Percentiles rank a stretch among this genome's conserved stretches.
These are phyloP conservation scores for Thuja plicata DNA, from an alignment of 83 land plant species.

Conservation along the genomic window DNA sequence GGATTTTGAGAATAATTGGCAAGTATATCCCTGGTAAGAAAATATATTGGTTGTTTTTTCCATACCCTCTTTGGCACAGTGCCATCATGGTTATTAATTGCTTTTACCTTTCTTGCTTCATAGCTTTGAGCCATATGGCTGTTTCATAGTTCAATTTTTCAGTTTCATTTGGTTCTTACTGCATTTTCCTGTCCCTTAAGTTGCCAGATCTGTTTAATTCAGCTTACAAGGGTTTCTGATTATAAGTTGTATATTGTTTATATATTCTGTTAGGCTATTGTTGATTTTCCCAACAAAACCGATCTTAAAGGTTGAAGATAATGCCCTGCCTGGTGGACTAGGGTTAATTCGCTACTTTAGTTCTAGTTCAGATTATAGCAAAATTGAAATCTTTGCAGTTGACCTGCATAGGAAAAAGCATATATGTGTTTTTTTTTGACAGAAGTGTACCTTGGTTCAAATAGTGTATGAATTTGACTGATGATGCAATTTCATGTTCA, in stretches of 20 bases:
- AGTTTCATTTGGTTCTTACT: neutral
- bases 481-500: neutral
- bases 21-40: slow-evolving; percentile 78
- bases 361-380: neutral
- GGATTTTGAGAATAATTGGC: slow-evolving; percentile 62
- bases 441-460: neutral
- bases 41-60: neutral
- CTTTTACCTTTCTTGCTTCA: neutral
- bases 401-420: neutral
- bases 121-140: neutral
- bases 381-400: neutral
- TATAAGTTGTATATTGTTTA: neutral
- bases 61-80: neutral
- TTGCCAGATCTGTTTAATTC: neutral
- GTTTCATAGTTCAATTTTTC: neutral
- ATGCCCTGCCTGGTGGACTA: too few relatives aligned
- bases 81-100: neutral
- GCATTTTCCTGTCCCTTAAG: neutral
- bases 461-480: neutral
- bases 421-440: neutral
- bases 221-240: neutral
- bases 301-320: neutral
- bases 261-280: neutral
- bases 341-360: neutral
- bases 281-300: neutral